Base-by-base conservation (phyloP, 192 early-diverging fungal genomes). In the Thamnidium elegans region DNA sequence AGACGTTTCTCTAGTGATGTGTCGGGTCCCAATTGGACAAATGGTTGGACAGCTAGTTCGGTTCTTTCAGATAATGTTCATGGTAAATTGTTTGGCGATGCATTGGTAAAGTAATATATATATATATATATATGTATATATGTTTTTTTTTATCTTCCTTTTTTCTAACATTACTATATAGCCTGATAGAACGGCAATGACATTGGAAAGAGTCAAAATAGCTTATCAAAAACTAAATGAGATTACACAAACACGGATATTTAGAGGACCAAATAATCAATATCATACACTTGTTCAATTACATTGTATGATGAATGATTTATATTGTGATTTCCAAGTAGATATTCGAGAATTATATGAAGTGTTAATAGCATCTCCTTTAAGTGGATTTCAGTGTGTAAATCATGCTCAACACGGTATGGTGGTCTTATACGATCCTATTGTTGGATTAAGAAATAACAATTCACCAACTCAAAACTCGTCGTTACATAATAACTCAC, bases 171-270 rank as follows among this genome's bases (percentile, higher is more conserved):
- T 31, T 15, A 14, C n/a, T 45, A 55, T 32, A 30, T 58, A 70
- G 67, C 43, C 50, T 21, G 68, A 70, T 63, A 64, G 69, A 6
- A 66, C 32, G 13, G 46, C 44, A 43, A 13, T 58, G 8, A 65
- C 68, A 2, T 19, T 76, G 14, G 74, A 76, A n/a, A 61, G 69
- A 26, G 74, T 69, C 4, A 67, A 59, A 21, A 46, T 60, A 17
- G 74, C 70, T 1, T 76, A 76, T 50, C 43, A 63, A 39, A 70
- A 76, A 53, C n/a, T 76, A 46, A 65, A 71, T 17, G 50, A 70
- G 47, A 63, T 60, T 42, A 70, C 44, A 17, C 61, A 55, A 20
- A 17, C 48, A 42, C 39, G 55, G 15, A 42, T 51, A 19, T 67
- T 55, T 31, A 26, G 30, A 10, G 58, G 51, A 6, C 66, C 56